Base-by-base conservation (phyloP, 495 filamentous ascomycete genomes). In the Daldinia childiae region DNA sequence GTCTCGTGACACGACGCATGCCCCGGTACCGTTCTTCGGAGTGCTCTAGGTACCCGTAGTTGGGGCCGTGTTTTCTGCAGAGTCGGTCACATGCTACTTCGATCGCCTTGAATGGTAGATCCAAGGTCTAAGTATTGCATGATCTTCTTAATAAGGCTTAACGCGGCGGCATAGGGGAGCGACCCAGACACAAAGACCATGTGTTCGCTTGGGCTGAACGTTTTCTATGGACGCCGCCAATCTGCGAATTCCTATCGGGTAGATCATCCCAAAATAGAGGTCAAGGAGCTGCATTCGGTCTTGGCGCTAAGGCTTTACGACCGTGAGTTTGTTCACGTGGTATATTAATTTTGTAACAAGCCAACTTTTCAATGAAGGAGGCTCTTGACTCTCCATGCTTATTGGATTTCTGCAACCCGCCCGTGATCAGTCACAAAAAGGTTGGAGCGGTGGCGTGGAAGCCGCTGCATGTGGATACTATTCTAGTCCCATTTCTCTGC, bases 21-120 rank as follows among this genome's bases (percentile, higher is more conserved):
- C 66, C 69, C 71, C 71, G 71, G 66, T 69, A 63, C 71, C 71
- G 71, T 73, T 63, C 66, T 58, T 63, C 71, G 66, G 62, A 54
- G 38, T 30, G 32, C 38, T 29, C 36, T 41, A 50, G 24, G 64
- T 58, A 36, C 30, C 26, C 50, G 62, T 54, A 45, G 60, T 65
- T 58, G 60, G 62, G 70, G 65, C 65, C 61, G 41, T 73, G 43
- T 58, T 62, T 69, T 69, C 57, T 62, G 54, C 59, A 55, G 64
- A 57, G 59, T 63, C 66, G 62, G 58, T 69, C 71, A 73, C 71
- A 73, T 73, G 66, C 48, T 60, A 48, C 50, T 52, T 66, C 39
- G 65, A 69, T 69, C 70, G 65, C 56, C 51, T 60, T 32, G 38
- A 57, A 54, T 51, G 41, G 65, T 30, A 64, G 70, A 68, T 68